Base-by-base conservation (phyloP, 495 filamentous ascomycete genomes). In the Podospora didyma region DNA sequence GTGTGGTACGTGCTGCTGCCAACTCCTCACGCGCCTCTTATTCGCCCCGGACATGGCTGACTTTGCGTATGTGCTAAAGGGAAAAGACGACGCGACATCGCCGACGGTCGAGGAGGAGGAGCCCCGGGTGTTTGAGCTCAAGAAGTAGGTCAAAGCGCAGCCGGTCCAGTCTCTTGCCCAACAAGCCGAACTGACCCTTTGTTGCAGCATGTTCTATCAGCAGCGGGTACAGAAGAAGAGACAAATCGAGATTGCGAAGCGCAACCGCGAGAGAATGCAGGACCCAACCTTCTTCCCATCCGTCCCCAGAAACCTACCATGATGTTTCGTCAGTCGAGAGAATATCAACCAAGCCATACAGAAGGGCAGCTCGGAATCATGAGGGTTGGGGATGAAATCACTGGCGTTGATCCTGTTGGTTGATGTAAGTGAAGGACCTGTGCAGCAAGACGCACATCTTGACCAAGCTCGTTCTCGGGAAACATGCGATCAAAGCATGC, bases 51-150 rank as follows among this genome's bases (percentile, higher is more conserved):
- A 60, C 74, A 82, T 9, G 83, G 85, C 66, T 59, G 46, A 55
- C 45, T 26, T n/a, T 0, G 14, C 14, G 14, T 19, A 12, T 28
- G 26, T 26, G 20, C 41, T 35, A 23, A 26, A 65, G 59, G 42
- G 16, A 21, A 63, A 78, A 17, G 66, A 75, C n/a, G 71, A 74
- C n/a, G 50, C 67, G 11, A 69, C 68, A 6, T 60, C 66, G 31
- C 64, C 68, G 20, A 66, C 77, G 24, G 72, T 73, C 46, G 80
- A 81, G 28, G 82, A 82, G 35, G 81, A 82, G 52, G 83, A 84
- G 61, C 90, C 91, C 46, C 79, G 94, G 53, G 77, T 96, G 31
- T 98, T 95, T 73, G 80, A 87, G 57, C 74, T 98, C 61, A 89
- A 95, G 61, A 92, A 87, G 90, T 95, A 75, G 39, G 80, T 61